A percentile compares a stretch with the other conserved stretches of the same genome.
These are phyloP conservation scores for Picea engelmannii DNA, from an alignment of 83 land plant genomes.

Conservation along the genomic window DNA sequence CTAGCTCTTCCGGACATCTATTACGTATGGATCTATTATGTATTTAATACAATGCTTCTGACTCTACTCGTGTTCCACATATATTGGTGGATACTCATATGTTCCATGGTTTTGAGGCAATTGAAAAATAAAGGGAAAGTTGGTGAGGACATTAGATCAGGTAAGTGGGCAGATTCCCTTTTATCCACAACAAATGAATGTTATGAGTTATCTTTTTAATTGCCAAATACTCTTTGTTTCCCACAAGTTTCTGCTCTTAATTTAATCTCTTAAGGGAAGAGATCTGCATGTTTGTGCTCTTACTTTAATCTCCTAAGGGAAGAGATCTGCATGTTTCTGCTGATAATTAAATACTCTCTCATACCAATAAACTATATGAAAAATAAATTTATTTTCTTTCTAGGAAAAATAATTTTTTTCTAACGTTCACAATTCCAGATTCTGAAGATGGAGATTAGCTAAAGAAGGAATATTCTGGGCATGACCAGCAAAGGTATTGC, in stretches of 20 bases:
- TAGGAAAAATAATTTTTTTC: not conserved
- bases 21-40: constrained; percentile 52
- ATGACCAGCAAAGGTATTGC: not conserved
- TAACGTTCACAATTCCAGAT: constrained; percentile 7
- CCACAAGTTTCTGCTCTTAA: not conserved
- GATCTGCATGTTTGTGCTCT: too few relatives aligned
- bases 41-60: constrained; percentile 80
- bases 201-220: not conserved
- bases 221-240: not conserved
- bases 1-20: constrained; percentile 35
- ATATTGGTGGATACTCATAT: constrained; percentile 95
- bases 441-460: constrained; percentile 7
- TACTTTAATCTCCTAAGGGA: too few relatives aligned
- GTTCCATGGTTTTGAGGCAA: constrained; percentile 76
- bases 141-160: constrained; percentile 92
- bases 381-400: not conserved
- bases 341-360: not conserved
- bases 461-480: not conserved
- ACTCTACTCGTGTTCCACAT: constrained; percentile 81
- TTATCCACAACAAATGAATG: not conserved
- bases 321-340: not conserved
- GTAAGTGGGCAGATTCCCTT: constrained; percentile 33
- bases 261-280: not conserved
- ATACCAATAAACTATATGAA: not conserved
- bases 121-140: constrained; percentile 78